A percentile compares a stretch with the other conserved stretches of the same genome.
These are phyloP conservation scores for Pholiota molesta DNA, from an alignment of 768 basidiomycete genomes.

Conservation along the genomic window DNA sequence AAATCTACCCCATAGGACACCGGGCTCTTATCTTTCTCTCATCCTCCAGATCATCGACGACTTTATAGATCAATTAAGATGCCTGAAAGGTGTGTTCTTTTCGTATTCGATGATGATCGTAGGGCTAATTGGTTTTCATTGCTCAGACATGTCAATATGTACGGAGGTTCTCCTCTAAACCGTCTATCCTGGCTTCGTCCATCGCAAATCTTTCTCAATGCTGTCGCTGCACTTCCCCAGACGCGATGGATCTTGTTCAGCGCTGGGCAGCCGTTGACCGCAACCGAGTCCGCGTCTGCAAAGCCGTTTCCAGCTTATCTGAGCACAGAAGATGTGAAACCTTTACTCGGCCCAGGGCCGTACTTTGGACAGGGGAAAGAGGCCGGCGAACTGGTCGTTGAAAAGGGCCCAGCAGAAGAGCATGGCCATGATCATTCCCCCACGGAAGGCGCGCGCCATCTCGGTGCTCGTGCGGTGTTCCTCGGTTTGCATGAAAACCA, in stretches of 20 bases:
- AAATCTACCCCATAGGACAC: neutral
- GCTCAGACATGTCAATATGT: slow-evolving; percentile 39
- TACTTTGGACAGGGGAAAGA: slow-evolving; percentile 73
- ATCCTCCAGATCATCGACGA: neutral
- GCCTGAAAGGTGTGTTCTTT: slow-evolving; percentile 25
- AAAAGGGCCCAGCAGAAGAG: slow-evolving; percentile 29
- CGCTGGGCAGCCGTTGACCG: slow-evolving; percentile 66
- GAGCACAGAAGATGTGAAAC: slow-evolving; percentile 60
- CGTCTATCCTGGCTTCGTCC: slow-evolving; percentile 81
- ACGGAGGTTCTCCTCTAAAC: slow-evolving; percentile 72
- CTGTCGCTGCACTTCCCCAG: slow-evolving; percentile 57
- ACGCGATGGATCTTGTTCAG: slow-evolving; percentile 84
- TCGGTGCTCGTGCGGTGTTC: slow-evolving; percentile 68
- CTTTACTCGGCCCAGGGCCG: slow-evolving; percentile 67
- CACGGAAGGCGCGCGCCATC: slow-evolving; percentile 62
- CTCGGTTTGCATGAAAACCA: slow-evolving; percentile 71
- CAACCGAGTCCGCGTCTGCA: slow-evolving; percentile 34
- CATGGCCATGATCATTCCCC: slow-evolving; percentile 29
- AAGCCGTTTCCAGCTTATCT: slow-evolving; percentile 51
- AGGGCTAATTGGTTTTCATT: neutral
- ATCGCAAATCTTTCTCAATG: slow-evolving; percentile 76
- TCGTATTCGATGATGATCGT: neutral
- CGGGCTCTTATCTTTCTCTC: neutral
- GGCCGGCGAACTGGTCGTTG: slow-evolving; percentile 37
- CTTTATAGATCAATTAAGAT: slow-evolving; percentile 5